These are phyloP conservation scores for Colletotrichum cordylinicola DNA, from an alignment of 2,329 filamentous ascomycete species.

Conservation along the genomic window DNA sequence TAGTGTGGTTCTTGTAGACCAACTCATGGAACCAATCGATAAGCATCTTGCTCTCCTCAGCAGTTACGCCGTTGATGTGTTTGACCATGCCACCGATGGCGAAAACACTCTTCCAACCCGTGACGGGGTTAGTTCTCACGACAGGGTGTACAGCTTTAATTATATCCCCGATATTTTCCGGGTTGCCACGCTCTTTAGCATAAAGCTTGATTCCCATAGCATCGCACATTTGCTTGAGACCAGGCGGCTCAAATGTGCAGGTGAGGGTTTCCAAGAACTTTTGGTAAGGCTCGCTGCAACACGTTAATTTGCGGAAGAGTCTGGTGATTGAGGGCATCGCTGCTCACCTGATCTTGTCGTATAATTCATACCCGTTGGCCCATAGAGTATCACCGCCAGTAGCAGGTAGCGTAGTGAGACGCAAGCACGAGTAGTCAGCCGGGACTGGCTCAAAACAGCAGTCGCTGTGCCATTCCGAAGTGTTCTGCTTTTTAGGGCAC, in stretches of 20 bases:
- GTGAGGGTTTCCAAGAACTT: constrained; percentile 53
- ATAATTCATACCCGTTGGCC: constrained; percentile 68
- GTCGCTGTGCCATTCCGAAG: constrained; percentile 50
- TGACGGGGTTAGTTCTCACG: constrained; percentile 65
- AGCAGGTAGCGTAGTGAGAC: constrained; percentile 58
- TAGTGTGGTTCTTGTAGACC: constrained; percentile 59
- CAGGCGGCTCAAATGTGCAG: constrained; percentile 38
- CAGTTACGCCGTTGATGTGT: constrained; percentile 58
- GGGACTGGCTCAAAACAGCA: constrained; percentile 66
- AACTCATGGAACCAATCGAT: constrained; percentile 52
- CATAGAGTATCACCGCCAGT: constrained; percentile 67
- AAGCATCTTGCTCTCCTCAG: constrained; percentile 56
- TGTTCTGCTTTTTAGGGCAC: constrained; percentile 36
- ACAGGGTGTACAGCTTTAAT: constrained; percentile 57
- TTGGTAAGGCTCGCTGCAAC: constrained; percentile 45
- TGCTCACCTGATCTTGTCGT: constrained; percentile 49
- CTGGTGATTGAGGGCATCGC: not conserved
- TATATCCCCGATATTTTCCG: constrained; percentile 59
- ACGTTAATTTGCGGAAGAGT: not conserved
- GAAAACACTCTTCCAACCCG: constrained; percentile 61
- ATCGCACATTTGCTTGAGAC: constrained; percentile 36
- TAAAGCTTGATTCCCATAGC: constrained; percentile 41
- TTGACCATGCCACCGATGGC: constrained; percentile 56
- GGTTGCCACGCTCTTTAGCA: constrained; percentile 50
- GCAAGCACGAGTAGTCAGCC: constrained; percentile 64